Evolutionary conservation across 352 stramenopile genomes (phyloP).

Genomic region (Phytophthora kernoviae): DNA sequence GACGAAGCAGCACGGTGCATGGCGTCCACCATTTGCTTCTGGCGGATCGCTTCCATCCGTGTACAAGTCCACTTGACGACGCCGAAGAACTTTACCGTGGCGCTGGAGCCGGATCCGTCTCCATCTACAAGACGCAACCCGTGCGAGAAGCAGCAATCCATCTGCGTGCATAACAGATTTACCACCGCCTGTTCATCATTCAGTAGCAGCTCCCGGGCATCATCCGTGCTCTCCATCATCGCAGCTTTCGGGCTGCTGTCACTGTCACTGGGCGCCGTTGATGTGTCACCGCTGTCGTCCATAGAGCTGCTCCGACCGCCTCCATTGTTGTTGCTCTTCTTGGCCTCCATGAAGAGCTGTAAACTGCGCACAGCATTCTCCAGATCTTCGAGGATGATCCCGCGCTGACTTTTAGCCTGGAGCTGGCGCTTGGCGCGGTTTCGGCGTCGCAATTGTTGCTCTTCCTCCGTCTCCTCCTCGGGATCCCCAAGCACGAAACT

Average conservation of each 20-base stretch:
- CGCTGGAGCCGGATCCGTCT: conserved; percentile 35
- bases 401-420: conserved; percentile 76
- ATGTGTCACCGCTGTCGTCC: conserved; percentile 14
- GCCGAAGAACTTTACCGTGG: conserved; percentile 87
- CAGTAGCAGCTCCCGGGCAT: conserved; percentile 67
- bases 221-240: conserved; percentile 81
- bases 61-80: conserved; percentile 89
- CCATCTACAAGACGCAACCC: conserved; percentile 67
- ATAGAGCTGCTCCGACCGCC: conserved; percentile 22
- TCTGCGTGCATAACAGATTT: conserved; percentile 69
- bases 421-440: conserved; percentile 63
- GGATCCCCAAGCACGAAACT: conserved; percentile 51
- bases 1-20: conserved; percentile 52
- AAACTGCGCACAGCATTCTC: conserved; percentile 68
- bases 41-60: conserved; percentile 70
- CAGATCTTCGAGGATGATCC: conserved; percentile 81
- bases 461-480: conserved; percentile 60
- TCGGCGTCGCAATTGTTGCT: conserved; percentile 48
- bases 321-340: conserved; percentile 16
- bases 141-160: conserved; percentile 76
- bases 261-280: conserved; percentile 14
- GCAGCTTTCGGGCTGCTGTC: conserved; percentile 31
- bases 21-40: conserved; percentile 67
- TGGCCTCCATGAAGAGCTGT: conserved; percentile 55
- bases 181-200: conserved; percentile 75